Evolutionary conservation across 108 stramenopile genomes (phyloP).

Genomic region (Parmales sp.): DNA sequence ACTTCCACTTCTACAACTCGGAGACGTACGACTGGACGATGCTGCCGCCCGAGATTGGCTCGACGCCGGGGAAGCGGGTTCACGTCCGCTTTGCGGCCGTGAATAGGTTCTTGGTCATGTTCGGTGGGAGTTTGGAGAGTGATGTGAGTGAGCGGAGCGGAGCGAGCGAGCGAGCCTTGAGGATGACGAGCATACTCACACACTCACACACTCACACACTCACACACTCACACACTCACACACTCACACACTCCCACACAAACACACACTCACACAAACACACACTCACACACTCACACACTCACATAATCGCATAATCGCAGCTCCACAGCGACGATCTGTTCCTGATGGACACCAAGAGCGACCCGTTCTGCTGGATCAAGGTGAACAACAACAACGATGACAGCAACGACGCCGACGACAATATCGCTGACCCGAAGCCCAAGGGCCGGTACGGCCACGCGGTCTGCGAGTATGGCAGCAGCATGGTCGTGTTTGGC

Average conservation of each 20-base stretch:
- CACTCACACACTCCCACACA: too few species aligned
- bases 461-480: background rate
- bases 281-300: too few species aligned
- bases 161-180: too few species aligned
- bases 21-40: background rate
- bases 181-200: too few species aligned
- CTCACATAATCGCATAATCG: too few species aligned
- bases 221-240: too few species aligned
- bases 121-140: background rate
- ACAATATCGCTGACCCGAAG: background rate
- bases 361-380: background rate
- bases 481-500: background rate
- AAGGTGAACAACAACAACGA: background rate
- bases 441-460: constrained; percentile 2
- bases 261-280: too few species aligned
- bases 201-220: too few species aligned
- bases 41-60: background rate
- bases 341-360: background rate
- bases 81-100: background rate
- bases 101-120: background rate
- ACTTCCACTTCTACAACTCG: background rate
- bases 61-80: background rate
- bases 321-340: background rate
- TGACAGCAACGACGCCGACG: background rate
- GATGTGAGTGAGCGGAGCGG: background rate